Base-by-base conservation (phyloP, 768 basidiomycete genomes). In the Guyanaporus albipodus region DNA sequence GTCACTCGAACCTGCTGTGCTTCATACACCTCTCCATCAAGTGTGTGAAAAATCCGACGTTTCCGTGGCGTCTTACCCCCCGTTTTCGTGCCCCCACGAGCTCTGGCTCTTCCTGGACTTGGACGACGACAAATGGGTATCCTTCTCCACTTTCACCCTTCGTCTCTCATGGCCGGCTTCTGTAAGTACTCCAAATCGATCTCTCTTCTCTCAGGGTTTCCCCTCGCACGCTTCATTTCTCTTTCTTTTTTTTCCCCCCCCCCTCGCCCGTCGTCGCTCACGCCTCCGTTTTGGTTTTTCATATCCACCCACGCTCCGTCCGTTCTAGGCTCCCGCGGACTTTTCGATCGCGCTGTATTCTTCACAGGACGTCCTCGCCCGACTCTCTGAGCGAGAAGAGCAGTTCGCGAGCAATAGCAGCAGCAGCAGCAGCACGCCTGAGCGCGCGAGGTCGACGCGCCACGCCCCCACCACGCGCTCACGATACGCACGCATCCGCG, bases 401-500 rank as follows among this genome's bases (percentile, higher is more conserved):
- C n/a, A n/a, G n/a, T n/a, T n/a, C n/a, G n/a, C n/a, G n/a, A n/a
- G n/a, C n/a, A n/a, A n/a, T n/a, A n/a, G n/a, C n/a, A n/a, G n/a
- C n/a, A n/a, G n/a, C n/a, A n/a, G n/a, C n/a, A n/a, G n/a, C n/a
- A n/a, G n/a, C n/a, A n/a, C 31, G 4, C 15, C 31, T n/a, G 15
- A 6, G 15, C 6, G 27, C 11, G 27, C 27, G 27, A 28, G 27
- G 7, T 6, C 46, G 8, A 8, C 42, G 38, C 36, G 31, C 31
- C 57, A 18, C 42, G 12, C 52, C 24, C 18, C 42, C 40, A 44
- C 42, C 33, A 73, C 72, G 19, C 75, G 77, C 35, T 55, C 62
- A 8, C 72, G 72, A 54, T 83, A 79, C 52, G 85, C 82, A 8
- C 78, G 80, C 12, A 70, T 87, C 31, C 77, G 77, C 22, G 62